These are phyloP conservation scores for Suillus luteus DNA, from an alignment of 768 basidiomycete species.

Conservation along the genomic window DNA sequence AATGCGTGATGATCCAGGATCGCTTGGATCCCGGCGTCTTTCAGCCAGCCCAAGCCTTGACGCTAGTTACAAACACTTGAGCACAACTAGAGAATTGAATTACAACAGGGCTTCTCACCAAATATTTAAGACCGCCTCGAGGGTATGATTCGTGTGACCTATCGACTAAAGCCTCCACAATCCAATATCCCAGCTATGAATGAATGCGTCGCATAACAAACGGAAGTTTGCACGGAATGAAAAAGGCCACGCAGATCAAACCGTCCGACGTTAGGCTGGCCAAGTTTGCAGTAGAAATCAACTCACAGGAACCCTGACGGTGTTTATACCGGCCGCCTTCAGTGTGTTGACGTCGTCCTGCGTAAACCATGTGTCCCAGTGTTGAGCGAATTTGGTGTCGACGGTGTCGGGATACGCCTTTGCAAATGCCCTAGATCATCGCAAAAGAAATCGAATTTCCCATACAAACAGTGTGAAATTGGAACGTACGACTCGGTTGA, in stretches of 20 bases:
- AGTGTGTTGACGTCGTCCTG: conserved; percentile 59
- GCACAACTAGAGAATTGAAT: background rate
- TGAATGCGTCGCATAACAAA: background rate
- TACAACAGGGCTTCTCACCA: conserved; percentile 43
- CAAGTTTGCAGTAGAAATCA: background rate
- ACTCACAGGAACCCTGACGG: conserved; percentile 75
- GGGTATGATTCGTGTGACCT: conserved; percentile 63
- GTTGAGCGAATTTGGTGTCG: conserved; percentile 58
- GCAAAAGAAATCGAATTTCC: background rate
- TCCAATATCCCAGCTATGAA: conserved; percentile 79
- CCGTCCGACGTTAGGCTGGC: background rate
- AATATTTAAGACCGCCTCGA: conserved; percentile 63
- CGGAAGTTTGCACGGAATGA: background rate
- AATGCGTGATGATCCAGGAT: conserved; percentile 76
- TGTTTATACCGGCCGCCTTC: conserved; percentile 61
- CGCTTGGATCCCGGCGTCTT: conserved; percentile 60
- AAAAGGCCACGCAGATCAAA: background rate
- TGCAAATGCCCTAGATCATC: conserved; percentile 52
- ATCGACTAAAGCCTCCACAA: conserved; percentile 72
- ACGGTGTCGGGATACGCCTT: conserved; percentile 59
- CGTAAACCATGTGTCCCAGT: conserved; percentile 80
- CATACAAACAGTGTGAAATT: background rate
- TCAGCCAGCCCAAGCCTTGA: conserved; percentile 61
- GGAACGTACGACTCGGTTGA: conserved; percentile 59
- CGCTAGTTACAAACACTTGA: conserved; percentile 40